These are phyloP conservation scores for Pythium utonaiense DNA, from an alignment of 352 stramenopile species.

Conservation along the genomic window DNA sequence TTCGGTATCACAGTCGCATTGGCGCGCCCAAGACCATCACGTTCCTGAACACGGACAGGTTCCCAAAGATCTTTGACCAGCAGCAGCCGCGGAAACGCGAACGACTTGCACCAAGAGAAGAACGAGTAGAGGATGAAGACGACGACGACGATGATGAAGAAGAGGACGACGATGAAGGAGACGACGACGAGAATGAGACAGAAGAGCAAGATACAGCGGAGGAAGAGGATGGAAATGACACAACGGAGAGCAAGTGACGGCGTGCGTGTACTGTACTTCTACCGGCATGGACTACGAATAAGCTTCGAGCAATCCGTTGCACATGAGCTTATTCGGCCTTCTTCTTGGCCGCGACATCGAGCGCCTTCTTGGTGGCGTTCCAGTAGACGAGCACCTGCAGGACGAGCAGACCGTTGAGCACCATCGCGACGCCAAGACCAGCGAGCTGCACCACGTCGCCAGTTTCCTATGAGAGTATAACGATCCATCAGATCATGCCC, in stretches of 20 bases:
- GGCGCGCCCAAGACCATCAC: slow-evolving; percentile 73
- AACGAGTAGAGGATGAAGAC: slow-evolving; percentile 29
- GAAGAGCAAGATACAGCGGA: background rate
- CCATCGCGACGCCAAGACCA: slow-evolving; percentile 64
- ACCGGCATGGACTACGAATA: background rate
- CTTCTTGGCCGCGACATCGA: slow-evolving; percentile 58
- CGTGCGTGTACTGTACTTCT: background rate
- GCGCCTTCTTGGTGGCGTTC: slow-evolving; percentile 72
- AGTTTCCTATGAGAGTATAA: slow-evolving; percentile 47
- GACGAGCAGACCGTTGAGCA: slow-evolving; percentile 77
- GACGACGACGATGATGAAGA: slow-evolving; percentile 24
- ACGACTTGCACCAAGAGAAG: slow-evolving; percentile 26
- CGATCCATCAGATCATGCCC: background rate
- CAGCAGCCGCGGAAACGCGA: slow-evolving; percentile 52
- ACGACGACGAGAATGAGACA: slow-evolving; percentile 2
- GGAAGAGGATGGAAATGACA: background rate
- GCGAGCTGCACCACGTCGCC: slow-evolving; percentile 68
- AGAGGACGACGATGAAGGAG: slow-evolving; percentile 11
- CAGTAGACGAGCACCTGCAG: slow-evolving; percentile 82
- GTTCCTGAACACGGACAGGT: slow-evolving; percentile 70
- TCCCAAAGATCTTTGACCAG: slow-evolving; percentile 66
- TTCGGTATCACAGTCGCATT: slow-evolving; percentile 65
- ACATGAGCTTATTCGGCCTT: slow-evolving; percentile 47
- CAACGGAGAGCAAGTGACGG: slow-evolving; percentile 7
- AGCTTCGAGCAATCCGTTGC: background rate